A percentile compares a stretch with the other conserved stretches of the same genome.
Conservation (phyloP, 345 rosid species). For the Citrus mangshanensis region DNA sequence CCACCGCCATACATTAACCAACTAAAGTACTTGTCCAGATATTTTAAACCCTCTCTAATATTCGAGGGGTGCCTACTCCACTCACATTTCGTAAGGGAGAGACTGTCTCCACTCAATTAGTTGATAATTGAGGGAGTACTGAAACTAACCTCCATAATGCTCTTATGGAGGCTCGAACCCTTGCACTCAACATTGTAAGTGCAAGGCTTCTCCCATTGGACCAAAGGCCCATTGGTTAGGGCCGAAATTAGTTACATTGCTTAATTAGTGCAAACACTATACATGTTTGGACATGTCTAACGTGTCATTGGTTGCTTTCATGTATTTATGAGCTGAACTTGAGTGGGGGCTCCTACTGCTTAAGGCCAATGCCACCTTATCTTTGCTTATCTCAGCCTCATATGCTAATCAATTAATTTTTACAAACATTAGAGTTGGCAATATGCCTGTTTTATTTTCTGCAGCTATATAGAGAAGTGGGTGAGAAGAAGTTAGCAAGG, state of each 20-base stretch:
- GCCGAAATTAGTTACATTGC: background rate
- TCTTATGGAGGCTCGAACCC: no score
- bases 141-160: no score
- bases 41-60: no score
- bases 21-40: no score
- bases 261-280: background rate
- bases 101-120: no score
- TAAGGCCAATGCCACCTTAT: background rate
- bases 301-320: background rate
- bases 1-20: no score
- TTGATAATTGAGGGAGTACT: no score
- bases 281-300: background rate
- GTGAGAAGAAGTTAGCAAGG: conserved; percentile 65
- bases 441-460: conserved; percentile 13
- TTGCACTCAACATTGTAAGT: no score
- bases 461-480: conserved; percentile 72
- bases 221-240: no score
- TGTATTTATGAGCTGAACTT: background rate
- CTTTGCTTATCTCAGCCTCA: background rate
- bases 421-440: background rate
- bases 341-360: background rate
- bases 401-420: background rate
- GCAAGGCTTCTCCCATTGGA: no score
- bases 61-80: no score
- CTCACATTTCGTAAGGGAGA: no score